Base-by-base conservation (phyloP, 257 asterid genomes). In the Cruciata laevipes region DNA sequence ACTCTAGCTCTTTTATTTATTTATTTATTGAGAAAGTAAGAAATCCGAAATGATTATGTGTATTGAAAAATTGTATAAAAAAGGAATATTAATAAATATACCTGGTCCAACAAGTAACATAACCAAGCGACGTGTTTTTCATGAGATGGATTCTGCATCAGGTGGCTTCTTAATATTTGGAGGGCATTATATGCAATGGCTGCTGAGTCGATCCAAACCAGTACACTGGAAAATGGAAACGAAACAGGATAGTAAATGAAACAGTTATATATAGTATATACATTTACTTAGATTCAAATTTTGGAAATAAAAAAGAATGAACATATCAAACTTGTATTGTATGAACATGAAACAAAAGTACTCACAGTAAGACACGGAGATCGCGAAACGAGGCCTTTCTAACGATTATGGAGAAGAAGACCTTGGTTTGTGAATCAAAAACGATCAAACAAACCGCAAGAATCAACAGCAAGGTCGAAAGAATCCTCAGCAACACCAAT, bases 81-180 rank as follows among this genome's bases (percentile, higher is more conserved):
- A 37, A 37, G 42, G 12, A 42, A 42, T 11, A 42, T 42, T 42
- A 2, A 58, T 8, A 63, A 6, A 23, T 11, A 66, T 80, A 86
- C 97, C 93, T 86, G 96, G 69, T 91, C 96, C 30, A 83, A 38
- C 13, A 86, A 32, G 83, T 78, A 86, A 71, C 73, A 57, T 16
- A 75, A 71, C 96, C 97, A 91, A 11, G 83, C 78, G 62, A 82
- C 24, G 33, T 72, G 61, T 62, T 32, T 66, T 75, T 32, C 67
- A 4, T 69, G 77, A 25, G 62, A 68, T 44, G 78, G 58, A 68
- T 57, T 68, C 5, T 81, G 70, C 58, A 74, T 18, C 52, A 71
- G 12, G 62, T 56, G 75, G 64, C 73, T 38, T 70, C 84, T 77
- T 61, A 85, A 20, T 12, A 88, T 58, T 49, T 80, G 97, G 13